Evolutionary conservation across 768 basidiomycete species (phyloP), one percentile per base, ranked within the genome.

Genomic region (Mycena filopes): DNA sequence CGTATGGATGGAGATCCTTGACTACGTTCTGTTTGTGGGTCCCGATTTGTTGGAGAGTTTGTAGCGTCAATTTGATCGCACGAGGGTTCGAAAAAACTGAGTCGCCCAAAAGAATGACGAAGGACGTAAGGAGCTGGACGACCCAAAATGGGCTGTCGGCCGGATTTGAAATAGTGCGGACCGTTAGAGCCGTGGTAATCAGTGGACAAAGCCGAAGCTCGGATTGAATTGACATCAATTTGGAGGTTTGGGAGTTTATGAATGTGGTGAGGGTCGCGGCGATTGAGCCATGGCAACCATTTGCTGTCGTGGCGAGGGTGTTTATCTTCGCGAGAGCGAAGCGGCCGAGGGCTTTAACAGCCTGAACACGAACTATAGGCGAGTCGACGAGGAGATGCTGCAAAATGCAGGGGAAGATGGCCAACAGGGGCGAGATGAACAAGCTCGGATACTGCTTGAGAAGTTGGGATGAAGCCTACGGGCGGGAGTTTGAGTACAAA

Each of bases 331-430:
- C 87, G 5, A 81, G 68, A 13, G 84, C 85, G 55, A 89, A 82
- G 3, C 87, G 84, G 41, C 84, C 82, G 0, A 91, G 78, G 3
- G 88, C 87, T 68, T 85, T 80, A 10, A 84, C 86, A 3, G 91
- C 87, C 59, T 86, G 81, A 0, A 82, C 67, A 42, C 89, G 85
- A 42, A 75, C 56, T 11, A 74, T 72, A 9, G 66, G 41, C 25
- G 77, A 73, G 16, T 76, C 72, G 12, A 71, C 73, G 5, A 70
- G 53, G 41, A 84, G 71, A 57, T 76, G 68, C 6, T 66, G 53
- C 55, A 84, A 69, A 54, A 79, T 68, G 41, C 70, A 57, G 1
- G 85, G 82, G 4, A 92, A 76, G 13, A 91, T 76, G 23, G 80
- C 78, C 10, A 78, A 73, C 48, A 91, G 83, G 18, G 83, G 80